A percentile compares a stretch with the other conserved stretches of the same genome.
phyloP scores from a whole-genome alignment of 305 asterid species.

The Fraxinus velutina region DNA sequence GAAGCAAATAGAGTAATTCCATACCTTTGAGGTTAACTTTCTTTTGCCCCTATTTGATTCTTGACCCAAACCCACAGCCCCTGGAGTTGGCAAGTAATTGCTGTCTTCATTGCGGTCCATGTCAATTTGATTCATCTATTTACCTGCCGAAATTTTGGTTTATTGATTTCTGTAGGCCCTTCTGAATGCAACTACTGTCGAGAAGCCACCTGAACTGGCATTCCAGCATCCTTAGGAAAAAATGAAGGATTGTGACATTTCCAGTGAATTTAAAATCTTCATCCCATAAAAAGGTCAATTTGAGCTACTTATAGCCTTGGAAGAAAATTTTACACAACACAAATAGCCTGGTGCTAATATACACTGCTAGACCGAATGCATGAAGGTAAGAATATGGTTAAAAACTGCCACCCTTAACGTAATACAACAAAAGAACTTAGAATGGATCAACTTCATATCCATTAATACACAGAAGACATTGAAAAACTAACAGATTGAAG shows the following conservation, averaged over 20 bases:
- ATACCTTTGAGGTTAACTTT: slow-evolving; percentile 41
- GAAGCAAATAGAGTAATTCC: slow-evolving; percentile 7
- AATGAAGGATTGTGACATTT: background rate
- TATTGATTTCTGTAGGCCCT: slow-evolving; percentile 4
- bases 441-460: background rate
- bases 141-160: slow-evolving; percentile 28
- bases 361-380: background rate
- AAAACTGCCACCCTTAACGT: background rate
- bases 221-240: background rate
- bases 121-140: slow-evolving; percentile 50
- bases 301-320: background rate
- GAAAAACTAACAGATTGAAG: background rate
- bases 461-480: background rate
- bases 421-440: background rate
- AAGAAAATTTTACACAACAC: background rate
- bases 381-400: background rate
- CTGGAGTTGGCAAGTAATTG: slow-evolving; percentile 29
- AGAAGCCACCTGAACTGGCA: background rate
- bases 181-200: background rate
- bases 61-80: slow-evolving; percentile 32
- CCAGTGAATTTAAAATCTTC: background rate
- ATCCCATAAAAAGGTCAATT: background rate
- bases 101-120: slow-evolving; percentile 42
- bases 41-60: slow-evolving; percentile 31
- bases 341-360: background rate